Percentiles rank a stretch among this genome's conserved stretches.
These are phyloP conservation scores for Candida schatavii DNA, from an alignment of 805 yeast genomes.

Conservation along the genomic window DNA sequence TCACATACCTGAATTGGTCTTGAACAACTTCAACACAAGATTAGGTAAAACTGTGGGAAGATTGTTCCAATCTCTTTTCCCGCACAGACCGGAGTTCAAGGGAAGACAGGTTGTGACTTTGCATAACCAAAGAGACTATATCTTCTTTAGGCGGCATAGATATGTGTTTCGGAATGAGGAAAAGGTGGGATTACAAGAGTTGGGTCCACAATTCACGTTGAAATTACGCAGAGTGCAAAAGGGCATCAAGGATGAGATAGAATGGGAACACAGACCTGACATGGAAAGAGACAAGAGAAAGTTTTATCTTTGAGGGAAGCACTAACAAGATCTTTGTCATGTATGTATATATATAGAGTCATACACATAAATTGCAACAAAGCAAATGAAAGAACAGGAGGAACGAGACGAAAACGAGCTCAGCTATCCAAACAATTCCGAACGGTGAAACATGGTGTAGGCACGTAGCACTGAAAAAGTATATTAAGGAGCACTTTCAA, in stretches of 20 bases:
- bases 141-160: slow-evolving; percentile 93
- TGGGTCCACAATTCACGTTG: slow-evolving; percentile 95
- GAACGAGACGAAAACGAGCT: too few relatives aligned
- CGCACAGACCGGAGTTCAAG: slow-evolving; percentile 87
- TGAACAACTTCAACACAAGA: slow-evolving; percentile 90
- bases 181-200: slow-evolving; percentile 89
- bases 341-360: too few relatives aligned
- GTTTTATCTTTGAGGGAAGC: slow-evolving; percentile 60
- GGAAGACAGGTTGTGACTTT: slow-evolving; percentile 95
- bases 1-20: slow-evolving; percentile 86
- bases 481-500: too few relatives aligned
- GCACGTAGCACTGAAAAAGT: too few relatives aligned
- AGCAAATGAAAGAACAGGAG: too few relatives aligned
- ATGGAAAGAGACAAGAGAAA: slow-evolving; percentile 96
- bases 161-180: slow-evolving; percentile 87
- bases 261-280: slow-evolving; percentile 94
- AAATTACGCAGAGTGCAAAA: slow-evolving; percentile 84
- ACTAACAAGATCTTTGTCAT: too few relatives aligned
- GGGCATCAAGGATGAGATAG: slow-evolving; percentile 88
- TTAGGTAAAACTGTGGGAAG: slow-evolving; percentile 93
- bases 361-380: too few relatives aligned
- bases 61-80: slow-evolving; percentile 87
- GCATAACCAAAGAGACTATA: slow-evolving; percentile 94
- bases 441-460: too few relatives aligned
- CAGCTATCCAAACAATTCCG: too few relatives aligned